Evolutionary conservation across 768 basidiomycete species (phyloP), one percentile per base, ranked within the genome.

Genomic region (Amanita thiersii): DNA sequence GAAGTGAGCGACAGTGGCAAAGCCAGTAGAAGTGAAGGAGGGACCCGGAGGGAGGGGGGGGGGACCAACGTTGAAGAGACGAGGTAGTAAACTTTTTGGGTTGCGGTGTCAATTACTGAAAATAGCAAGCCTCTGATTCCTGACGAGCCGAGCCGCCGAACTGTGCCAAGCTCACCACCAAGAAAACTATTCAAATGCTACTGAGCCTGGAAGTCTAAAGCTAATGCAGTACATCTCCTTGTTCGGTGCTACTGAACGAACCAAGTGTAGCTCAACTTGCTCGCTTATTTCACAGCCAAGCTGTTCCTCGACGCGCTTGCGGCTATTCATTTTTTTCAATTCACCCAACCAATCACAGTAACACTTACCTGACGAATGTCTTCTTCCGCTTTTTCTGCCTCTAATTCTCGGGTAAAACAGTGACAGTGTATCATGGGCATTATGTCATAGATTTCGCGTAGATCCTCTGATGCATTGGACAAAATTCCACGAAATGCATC

Each of bases 171-270:
- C 17, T 34, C 32, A 3, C 33, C 4, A 51, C 45, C 46, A 21
- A 32, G 25, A 21, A 47, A 35, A 33, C 47, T 14, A 31, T 30
- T 12, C 46, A 52, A 64, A 62, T 26, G 63, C 66, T 9, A 69
- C 71, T 42, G 56, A 60, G 20, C 55, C 48, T 25, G 68, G 64
- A 24, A 65, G 58, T 14, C 66, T 59, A 70, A 99, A 98, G 59
- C 85, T 85, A 41, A 99, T 75, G 60, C 94, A 93, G 60, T 93
- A 98, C 94, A 98, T 97, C 54, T 91, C 84, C 63, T 99, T 98
- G 62, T 79, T 86, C 5, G 94, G 94, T 1, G 96, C 91, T 7
- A 98, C 96, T 7, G 85, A 83, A 42, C 96, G 81, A 37, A 99
- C 93, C 49, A 81, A 71, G 53, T 90, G 82, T 5, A 89, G 57